Conservation (phyloP, 1,139 yeast species). For the Blastobotrys serpentis region DNA sequence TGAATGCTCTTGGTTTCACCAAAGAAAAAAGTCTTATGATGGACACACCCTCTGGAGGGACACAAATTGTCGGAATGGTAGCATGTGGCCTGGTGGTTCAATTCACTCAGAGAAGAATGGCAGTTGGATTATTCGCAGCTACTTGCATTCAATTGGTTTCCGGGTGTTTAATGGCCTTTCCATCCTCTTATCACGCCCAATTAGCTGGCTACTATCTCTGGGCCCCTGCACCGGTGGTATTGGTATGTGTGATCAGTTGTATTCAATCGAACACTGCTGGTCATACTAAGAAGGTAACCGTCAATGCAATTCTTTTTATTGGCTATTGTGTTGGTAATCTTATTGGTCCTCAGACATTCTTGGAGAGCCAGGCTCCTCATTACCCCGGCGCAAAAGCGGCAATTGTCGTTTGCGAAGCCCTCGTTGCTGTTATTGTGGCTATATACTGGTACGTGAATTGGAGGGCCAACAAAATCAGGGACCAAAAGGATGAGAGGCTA, state of each 20-base stretch:
- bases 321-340: conserved; percentile 62
- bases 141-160: conserved; percentile 40
- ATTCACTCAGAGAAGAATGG: conserved; percentile 38
- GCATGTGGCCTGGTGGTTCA: conserved; percentile 30
- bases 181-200: conserved; percentile 38
- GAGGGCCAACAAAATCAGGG: conserved; percentile 40
- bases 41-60: conserved; percentile 43
- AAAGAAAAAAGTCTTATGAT: conserved; percentile 43
- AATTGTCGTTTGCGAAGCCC: conserved; percentile 42
- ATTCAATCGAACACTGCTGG: conserved; percentile 59
- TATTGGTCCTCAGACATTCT: conserved; percentile 48
- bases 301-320: conserved; percentile 46
- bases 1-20: conserved; percentile 42
- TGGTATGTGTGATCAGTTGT: conserved; percentile 49
- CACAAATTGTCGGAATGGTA: conserved; percentile 36
- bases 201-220: conserved; percentile 44
- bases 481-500: conserved; percentile 27
- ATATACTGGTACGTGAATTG: conserved; percentile 37
- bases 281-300: conserved; percentile 55
- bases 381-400: conserved; percentile 49
- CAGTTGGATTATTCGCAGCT: conserved; percentile 42
- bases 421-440: conserved; percentile 26
- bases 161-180: conserved; percentile 47
- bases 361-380: conserved; percentile 50
- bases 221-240: conserved; percentile 43